Conservation (phyloP, 345 rosid genomes). For the Brassica napus region Da-Ae NC_063440.1:18251501-18252000, state of each 20-base stretch:
- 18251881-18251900: constrained; percentile 85
- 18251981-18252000: neutral
- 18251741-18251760: neutral
- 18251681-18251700: constrained; percentile 91
- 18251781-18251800: constrained; percentile 90
- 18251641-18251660: constrained; percentile 83
- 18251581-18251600: constrained; percentile 83
- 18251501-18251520: constrained; percentile 82
- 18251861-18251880: constrained; percentile 78
- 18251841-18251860: constrained; percentile 82
- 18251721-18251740: neutral
- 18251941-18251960: constrained; percentile 27
- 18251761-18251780: constrained; percentile 70
- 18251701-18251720: constrained; percentile 41
- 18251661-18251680: constrained; percentile 88
- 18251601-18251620: constrained; percentile 87
- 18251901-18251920: constrained; percentile 88
- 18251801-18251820: constrained; percentile 92
- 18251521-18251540: constrained; percentile 95
- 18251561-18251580: constrained; percentile 58
- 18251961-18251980: constrained; percentile 11
- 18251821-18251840: constrained; percentile 98
- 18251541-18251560: constrained; percentile 71
- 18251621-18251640: constrained; percentile 94
- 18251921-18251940: constrained; percentile 93